Percentiles rank a stretch among this genome's conserved stretches.
Conservation (phyloP, 2,329 filamentous ascomycete species). For the Phyllosticta citribraziliensis region DNA sequence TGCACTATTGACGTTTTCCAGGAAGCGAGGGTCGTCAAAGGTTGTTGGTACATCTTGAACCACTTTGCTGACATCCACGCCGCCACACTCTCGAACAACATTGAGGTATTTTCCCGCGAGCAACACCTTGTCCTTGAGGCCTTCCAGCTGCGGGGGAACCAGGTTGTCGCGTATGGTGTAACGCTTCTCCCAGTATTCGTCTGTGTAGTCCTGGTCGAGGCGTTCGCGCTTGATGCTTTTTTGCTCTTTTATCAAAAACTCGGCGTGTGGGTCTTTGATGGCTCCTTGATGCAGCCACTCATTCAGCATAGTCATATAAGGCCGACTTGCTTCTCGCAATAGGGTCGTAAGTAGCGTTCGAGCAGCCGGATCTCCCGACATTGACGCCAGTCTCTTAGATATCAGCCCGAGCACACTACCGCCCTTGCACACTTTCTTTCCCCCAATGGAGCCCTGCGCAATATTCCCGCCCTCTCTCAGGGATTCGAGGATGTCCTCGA, state of each 20-base stretch:
- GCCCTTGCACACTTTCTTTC: conserved; percentile 93
- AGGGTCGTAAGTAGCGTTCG: conserved; percentile 71
- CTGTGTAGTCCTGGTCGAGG: conserved; percentile 91
- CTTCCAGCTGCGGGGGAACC: conserved; percentile 82
- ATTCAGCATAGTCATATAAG: conserved; percentile 97
- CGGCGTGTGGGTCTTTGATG: conserved; percentile 86
- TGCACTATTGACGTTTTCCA: conserved; percentile 91
- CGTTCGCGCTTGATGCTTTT: conserved; percentile 88
- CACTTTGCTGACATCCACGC: conserved; percentile 84
- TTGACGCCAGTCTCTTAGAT: conserved; percentile 72
- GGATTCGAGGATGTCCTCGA: conserved; percentile 87
- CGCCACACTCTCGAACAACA: conserved; percentile 92
- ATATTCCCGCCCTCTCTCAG: conserved; percentile 79
- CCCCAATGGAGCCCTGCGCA: conserved; percentile 64
- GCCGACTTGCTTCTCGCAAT: conserved; percentile 76
- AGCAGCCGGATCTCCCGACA: conserved; percentile 89
- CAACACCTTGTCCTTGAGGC: conserved; percentile 86
- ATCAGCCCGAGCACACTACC: conserved; percentile 85
- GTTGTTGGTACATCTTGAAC: conserved; percentile 81
- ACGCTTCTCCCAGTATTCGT: conserved; percentile 97
- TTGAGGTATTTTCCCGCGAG: conserved; percentile 96
- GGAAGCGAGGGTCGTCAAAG: conserved; percentile 82
- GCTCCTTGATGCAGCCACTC: conserved; percentile 96
- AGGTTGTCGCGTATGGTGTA: conserved; percentile 91
- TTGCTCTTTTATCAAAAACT: conserved; percentile 92